These are phyloP conservation scores for Oryza meridionalis DNA, from an alignment of 176 grass and related monocot species.

Conservation along the genomic window DNA sequence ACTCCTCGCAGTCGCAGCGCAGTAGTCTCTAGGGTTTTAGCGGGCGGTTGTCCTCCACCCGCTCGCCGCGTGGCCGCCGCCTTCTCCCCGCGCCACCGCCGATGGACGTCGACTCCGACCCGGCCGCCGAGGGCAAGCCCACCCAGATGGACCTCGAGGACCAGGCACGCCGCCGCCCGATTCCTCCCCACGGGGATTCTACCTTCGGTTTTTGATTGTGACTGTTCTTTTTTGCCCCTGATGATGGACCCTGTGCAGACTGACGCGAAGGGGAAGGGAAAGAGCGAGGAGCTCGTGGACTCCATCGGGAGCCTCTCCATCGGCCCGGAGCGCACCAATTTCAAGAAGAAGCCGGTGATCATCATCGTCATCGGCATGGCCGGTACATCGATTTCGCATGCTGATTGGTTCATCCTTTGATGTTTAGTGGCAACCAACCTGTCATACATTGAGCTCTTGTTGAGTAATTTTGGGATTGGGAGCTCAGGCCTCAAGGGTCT, in stretches of 20 bases:
- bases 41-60: not conserved
- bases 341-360: slow-evolving; percentile 93
- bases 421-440: not conserved
- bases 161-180: slow-evolving; percentile 31
- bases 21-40: not conserved
- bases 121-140: slow-evolving; percentile 33
- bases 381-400: slow-evolving; percentile 43
- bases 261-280: slow-evolving; percentile 44
- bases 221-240: not conserved
- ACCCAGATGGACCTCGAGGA: slow-evolving; percentile 54
- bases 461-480: not conserved
- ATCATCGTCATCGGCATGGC: slow-evolving; percentile 94
- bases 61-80: too few species aligned
- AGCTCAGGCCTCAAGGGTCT: not conserved
- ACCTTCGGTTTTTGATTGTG: not conserved
- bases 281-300: slow-evolving; percentile 67
- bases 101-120: slow-evolving; percentile 46
- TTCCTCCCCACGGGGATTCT: not conserved
- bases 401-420: not conserved
- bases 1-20: not conserved
- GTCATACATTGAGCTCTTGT: not conserved
- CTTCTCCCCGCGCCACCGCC: not conserved
- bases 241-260: slow-evolving; percentile 22
- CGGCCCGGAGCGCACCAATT: slow-evolving; percentile 44
- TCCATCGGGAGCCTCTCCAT: slow-evolving; percentile 79